A percentile compares a stretch with the other conserved stretches of the same genome.
These are phyloP conservation scores for Dittrichia graveolens DNA, from an alignment of 129 eudicot species.

Conservation along the genomic window DNA sequence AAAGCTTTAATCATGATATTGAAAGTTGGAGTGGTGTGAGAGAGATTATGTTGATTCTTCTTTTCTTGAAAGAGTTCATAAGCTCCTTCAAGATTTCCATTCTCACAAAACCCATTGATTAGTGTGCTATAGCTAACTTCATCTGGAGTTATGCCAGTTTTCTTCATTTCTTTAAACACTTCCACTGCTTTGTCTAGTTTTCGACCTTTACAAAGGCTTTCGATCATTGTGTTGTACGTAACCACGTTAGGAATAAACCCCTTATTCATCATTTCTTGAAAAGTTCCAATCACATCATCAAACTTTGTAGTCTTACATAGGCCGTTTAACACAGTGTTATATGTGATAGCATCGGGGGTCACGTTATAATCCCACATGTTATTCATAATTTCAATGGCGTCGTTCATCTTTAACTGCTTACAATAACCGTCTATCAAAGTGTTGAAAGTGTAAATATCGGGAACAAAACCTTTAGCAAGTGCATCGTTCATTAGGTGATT, in stretches of 20 bases:
- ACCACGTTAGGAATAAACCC: slow-evolving; percentile 71
- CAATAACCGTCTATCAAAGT: slow-evolving; percentile 87
- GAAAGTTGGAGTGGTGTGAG: slow-evolving; percentile 62
- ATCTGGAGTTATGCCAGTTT: slow-evolving; percentile 63
- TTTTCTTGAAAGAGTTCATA: slow-evolving; percentile 52
- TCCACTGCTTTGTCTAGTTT: slow-evolving; percentile 55
- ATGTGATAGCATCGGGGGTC: slow-evolving; percentile 74
- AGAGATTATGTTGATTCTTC: slow-evolving; percentile 33
- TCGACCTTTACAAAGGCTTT: slow-evolving; percentile 71
- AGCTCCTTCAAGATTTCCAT: slow-evolving; percentile 69
- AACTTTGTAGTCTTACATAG: slow-evolving; percentile 68
- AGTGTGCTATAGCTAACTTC: slow-evolving; percentile 64
- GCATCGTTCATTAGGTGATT: slow-evolving; percentile 55
- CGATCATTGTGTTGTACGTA: slow-evolving; percentile 72
- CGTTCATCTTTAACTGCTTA: slow-evolving; percentile 66
- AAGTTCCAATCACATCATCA: slow-evolving; percentile 64
- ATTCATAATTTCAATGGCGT: slow-evolving; percentile 63
- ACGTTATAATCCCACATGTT: slow-evolving; percentile 67
- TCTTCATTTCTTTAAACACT: slow-evolving; percentile 56
- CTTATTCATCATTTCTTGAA: slow-evolving; percentile 64
- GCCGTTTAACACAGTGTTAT: slow-evolving; percentile 73
- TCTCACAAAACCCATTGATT: slow-evolving; percentile 68
- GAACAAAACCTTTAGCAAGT: slow-evolving; percentile 66
- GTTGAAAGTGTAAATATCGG: slow-evolving; percentile 85
- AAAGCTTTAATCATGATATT: slow-evolving; percentile 77